Conservation (phyloP, 163 green algal species). For the Chloromonas sp. region DNA sequence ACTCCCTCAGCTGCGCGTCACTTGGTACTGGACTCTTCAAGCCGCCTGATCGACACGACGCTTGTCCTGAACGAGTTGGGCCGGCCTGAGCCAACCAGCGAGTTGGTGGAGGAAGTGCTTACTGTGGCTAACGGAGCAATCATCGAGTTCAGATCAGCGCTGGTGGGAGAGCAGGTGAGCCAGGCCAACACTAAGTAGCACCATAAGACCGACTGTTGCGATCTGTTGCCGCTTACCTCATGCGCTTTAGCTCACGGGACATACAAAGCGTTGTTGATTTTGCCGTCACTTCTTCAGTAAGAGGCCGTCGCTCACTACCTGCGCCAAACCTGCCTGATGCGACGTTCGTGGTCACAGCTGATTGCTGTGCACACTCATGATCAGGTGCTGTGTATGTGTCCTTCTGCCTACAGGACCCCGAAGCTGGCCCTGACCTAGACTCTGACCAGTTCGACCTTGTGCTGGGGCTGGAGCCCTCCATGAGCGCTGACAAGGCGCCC, state of each 20-base stretch:
- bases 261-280: too few relatives aligned
- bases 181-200: neutral
- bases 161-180: neutral
- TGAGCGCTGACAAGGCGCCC: neutral
- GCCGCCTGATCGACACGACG: neutral
- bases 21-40: neutral
- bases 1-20: neutral
- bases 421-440: too few relatives aligned
- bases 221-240: too few relatives aligned
- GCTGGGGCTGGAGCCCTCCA: neutral
- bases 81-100: neutral
- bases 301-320: too few relatives aligned
- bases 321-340: too few relatives aligned
- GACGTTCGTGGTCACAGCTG: too few relatives aligned
- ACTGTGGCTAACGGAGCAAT: neutral
- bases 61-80: neutral
- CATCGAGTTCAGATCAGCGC: neutral
- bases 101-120: neutral
- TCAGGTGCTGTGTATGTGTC: too few relatives aligned
- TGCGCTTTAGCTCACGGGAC: too few relatives aligned
- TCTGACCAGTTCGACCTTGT: neutral
- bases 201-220: too few relatives aligned
- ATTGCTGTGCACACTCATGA: too few relatives aligned
- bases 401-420: too few relatives aligned
- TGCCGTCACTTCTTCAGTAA: too few relatives aligned